Conservation (phyloP, 2,329 filamentous ascomycete genomes). For the Neofusicoccum umdonicola region DNA sequence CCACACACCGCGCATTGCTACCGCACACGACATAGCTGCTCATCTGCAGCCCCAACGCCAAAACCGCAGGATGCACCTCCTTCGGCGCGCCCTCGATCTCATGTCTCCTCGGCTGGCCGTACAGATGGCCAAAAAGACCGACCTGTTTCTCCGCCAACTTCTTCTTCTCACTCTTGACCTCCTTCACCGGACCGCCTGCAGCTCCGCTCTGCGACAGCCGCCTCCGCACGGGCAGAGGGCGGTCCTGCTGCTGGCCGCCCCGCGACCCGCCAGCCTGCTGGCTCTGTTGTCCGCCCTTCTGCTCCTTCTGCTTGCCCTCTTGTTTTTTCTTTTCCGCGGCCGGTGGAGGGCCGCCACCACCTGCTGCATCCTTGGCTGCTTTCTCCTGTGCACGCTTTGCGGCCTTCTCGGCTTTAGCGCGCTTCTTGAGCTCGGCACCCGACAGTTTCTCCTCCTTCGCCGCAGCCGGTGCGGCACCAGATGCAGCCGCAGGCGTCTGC, state of each 20-base stretch:
- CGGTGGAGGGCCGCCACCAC: conserved; percentile 29
- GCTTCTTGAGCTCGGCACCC: conserved; percentile 80
- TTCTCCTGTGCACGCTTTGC: conserved; percentile 73
- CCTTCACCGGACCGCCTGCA: conserved; percentile 26
- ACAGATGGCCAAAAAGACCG: conserved; percentile 79
- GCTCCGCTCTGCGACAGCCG: conserved; percentile 31
- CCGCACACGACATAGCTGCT: conserved; percentile 84
- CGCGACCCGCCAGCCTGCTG: conserved; percentile 33
- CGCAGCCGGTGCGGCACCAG: conserved; percentile 7
- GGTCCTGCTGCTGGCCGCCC: conserved; percentile 27
- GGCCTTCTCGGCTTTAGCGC: conserved; percentile 86
- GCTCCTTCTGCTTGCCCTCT: conserved; percentile 41
- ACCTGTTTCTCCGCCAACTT: conserved; percentile 54
- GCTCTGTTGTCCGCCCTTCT: conserved; percentile 27
- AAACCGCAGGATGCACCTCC: conserved; percentile 80
- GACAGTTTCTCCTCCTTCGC: conserved; percentile 56
- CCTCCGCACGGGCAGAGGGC: conserved; percentile 29
- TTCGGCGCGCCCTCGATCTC: conserved; percentile 61
- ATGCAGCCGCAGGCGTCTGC: background rate
- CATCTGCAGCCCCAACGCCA: conserved; percentile 87
- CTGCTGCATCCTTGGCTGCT: conserved; percentile 42
- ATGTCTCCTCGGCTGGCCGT: conserved; percentile 69
- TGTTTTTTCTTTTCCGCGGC: conserved; percentile 35
- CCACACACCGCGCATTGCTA: conserved; percentile 82
- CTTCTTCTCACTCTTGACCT: conserved; percentile 34